Evolutionary conservation across 2,329 filamentous ascomycete species (phyloP).

Genomic region (Fusarium acutatum): DNA sequence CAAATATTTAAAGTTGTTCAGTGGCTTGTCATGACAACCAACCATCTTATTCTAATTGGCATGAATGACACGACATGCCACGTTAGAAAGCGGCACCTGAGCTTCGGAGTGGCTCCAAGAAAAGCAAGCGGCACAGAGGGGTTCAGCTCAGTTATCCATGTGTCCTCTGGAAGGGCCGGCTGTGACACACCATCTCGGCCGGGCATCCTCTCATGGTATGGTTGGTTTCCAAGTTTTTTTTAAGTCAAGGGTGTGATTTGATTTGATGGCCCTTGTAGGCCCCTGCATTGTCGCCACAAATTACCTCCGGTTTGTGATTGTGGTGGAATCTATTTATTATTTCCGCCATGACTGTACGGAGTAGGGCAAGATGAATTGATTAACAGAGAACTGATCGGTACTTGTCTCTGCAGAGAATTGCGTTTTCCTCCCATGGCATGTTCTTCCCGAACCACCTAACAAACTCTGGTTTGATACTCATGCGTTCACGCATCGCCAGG

Average conservation of each 20-base stretch:
- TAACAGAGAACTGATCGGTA: not conserved
- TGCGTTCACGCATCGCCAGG: not conserved
- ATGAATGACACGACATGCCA: conserved; percentile 19
- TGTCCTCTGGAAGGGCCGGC: conserved; percentile 9
- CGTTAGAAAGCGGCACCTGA: conserved; percentile 9
- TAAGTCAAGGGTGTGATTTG: conserved; percentile 21
- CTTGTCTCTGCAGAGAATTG: not conserved
- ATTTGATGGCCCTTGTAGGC: conserved; percentile 24
- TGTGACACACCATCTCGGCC: conserved; percentile 35
- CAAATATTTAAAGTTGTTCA: conserved; percentile 31
- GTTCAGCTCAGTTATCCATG: conserved; percentile 11
- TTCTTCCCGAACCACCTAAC: not conserved
- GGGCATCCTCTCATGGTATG: conserved; percentile 27
- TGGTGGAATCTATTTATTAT: not conserved
- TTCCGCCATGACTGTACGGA: not conserved
- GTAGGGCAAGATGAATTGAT: not conserved
- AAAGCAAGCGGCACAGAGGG: not conserved
- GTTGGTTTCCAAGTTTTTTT: conserved; percentile 24
- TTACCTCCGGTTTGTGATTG: not conserved
- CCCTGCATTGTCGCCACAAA: conserved; percentile 19
- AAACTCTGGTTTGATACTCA: not conserved
- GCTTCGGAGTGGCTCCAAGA: conserved; percentile 18
- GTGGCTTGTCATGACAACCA: conserved; percentile 23
- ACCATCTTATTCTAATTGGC: conserved; percentile 1
- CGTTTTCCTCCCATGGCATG: too few species aligned